phyloP scores from a whole-genome alignment of 768 basidiomycete species.

The Obba rivulosa region DNA sequence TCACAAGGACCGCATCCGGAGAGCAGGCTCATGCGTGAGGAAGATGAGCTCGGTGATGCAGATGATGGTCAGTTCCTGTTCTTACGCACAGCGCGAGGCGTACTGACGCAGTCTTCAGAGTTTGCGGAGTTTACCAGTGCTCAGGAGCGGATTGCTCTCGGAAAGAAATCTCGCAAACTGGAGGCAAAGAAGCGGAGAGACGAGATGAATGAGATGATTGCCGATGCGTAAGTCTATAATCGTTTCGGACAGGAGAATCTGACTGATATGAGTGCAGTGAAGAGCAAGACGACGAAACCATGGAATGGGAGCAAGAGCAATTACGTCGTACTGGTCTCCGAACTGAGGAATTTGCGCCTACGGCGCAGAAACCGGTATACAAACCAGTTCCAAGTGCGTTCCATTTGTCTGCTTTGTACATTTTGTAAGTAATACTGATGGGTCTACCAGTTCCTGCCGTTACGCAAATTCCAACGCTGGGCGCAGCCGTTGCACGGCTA shows the following conservation, averaged over 20 bases:
- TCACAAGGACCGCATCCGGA: conserved; percentile 77
- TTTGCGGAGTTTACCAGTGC: conserved; percentile 86
- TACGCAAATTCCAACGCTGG: conserved; percentile 60
- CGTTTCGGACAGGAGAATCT: conserved; percentile 1
- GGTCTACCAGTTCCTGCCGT: conserved; percentile 54
- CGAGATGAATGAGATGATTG: conserved; percentile 75
- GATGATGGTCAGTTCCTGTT: conserved; percentile 62
- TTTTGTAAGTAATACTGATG: conserved; percentile 4
- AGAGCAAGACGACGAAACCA: conserved; percentile 79
- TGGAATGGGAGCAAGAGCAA: conserved; percentile 84
- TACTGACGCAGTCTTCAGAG: conserved; percentile 38
- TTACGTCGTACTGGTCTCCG: conserved; percentile 66
- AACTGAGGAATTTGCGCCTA: conserved; percentile 30
- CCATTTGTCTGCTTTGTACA: background rate
- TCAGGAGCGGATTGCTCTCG: conserved; percentile 79
- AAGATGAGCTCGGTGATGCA: conserved; percentile 83
- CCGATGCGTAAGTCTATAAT: conserved; percentile 57
- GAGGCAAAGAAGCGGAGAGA: conserved; percentile 65
- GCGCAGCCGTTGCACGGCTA: conserved; percentile 54
- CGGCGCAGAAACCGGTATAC: conserved; percentile 52
- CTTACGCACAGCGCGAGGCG: background rate
- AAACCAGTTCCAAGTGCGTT: conserved; percentile 65
- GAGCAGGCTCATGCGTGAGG: conserved; percentile 76
- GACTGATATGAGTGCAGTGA: conserved; percentile 36
- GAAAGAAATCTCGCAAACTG: conserved; percentile 72